A percentile compares a stretch with the other conserved stretches of the same genome.
phyloP scores from a whole-genome alignment of 2,329 filamentous ascomycete genomes.

The Huntiella abstrusa region DNA sequence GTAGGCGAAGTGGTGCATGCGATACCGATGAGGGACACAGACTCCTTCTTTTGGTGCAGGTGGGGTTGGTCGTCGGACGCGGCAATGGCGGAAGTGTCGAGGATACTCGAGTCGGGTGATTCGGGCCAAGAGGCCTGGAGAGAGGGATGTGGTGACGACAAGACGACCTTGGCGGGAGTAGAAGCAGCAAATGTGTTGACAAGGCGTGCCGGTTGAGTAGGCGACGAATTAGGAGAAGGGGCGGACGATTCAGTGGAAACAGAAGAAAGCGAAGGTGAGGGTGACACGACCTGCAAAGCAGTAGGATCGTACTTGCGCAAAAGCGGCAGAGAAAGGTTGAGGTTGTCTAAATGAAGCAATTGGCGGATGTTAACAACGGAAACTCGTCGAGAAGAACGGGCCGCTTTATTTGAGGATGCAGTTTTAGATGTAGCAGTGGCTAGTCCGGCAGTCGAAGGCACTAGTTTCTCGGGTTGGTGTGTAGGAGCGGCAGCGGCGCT shows the following conservation, averaged over 20 bases:
- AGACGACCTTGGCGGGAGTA: background rate
- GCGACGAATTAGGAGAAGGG: slow-evolving; percentile 3
- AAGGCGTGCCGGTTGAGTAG: background rate
- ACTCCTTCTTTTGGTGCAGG: background rate
- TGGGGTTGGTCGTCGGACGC: background rate
- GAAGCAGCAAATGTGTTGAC: background rate
- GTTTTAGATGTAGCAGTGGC: background rate
- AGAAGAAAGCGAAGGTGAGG: slow-evolving; percentile 8
- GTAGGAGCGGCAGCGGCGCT: background rate
- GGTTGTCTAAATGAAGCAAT: slow-evolving; percentile 8
- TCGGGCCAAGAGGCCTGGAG: slow-evolving; percentile 4
- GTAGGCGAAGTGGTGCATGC: slow-evolving; percentile 6
- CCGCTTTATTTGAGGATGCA: background rate
- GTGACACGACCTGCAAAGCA: background rate
- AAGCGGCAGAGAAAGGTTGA: slow-evolving; percentile 6
- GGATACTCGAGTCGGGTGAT: slow-evolving; percentile 4
- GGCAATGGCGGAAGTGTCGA: slow-evolving; percentile 4
- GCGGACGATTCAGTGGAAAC: slow-evolving; percentile 3
- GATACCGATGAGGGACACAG: slow-evolving; percentile 1
- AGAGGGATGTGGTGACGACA: background rate
- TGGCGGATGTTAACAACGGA: slow-evolving; percentile 9
- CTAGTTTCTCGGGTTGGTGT: background rate
- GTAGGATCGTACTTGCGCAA: slow-evolving; percentile 5
- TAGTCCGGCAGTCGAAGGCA: background rate
- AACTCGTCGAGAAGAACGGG: slow-evolving; percentile 3